Conservation (phyloP, 2,329 filamentous ascomycete genomes). For the Fusarium anguioides region DNA sequence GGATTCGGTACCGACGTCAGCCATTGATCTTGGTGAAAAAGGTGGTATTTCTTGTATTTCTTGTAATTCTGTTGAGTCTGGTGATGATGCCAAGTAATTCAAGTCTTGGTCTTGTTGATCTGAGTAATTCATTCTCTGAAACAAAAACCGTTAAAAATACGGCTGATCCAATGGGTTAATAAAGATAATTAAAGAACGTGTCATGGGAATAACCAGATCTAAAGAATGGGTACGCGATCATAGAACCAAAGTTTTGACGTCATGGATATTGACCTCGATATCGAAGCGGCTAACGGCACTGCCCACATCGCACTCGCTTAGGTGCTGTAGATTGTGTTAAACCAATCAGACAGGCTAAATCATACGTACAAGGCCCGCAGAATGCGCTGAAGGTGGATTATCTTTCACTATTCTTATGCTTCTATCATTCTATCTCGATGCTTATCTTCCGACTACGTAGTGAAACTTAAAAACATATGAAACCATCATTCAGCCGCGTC, state of each 20-base stretch:
- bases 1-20: slow-evolving; percentile 16
- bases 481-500: neutral
- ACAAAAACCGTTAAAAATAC: neutral
- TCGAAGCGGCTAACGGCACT: slow-evolving; percentile 22
- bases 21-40: slow-evolving; percentile 2
- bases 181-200: neutral
- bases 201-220: slow-evolving; percentile 4
- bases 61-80: neutral
- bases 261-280: slow-evolving; percentile 16
- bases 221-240: slow-evolving; percentile 1
- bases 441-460: neutral
- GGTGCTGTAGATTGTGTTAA: neutral
- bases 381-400: slow-evolving; percentile 1
- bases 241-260: slow-evolving; percentile 12
- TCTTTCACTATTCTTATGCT: neutral
- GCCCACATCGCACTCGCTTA: slow-evolving; percentile 6
- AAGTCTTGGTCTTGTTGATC: neutral
- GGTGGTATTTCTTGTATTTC: neutral
- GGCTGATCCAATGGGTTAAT: neutral
- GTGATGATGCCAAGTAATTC: slow-evolving; percentile 8
- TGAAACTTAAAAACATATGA: no score
- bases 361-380: neutral
- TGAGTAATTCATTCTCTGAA: neutral
- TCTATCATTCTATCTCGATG: neutral
- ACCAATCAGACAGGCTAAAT: neutral